Conservation (phyloP, 495 filamentous ascomycete genomes). For the Margaritispora aquatica region DNA sequence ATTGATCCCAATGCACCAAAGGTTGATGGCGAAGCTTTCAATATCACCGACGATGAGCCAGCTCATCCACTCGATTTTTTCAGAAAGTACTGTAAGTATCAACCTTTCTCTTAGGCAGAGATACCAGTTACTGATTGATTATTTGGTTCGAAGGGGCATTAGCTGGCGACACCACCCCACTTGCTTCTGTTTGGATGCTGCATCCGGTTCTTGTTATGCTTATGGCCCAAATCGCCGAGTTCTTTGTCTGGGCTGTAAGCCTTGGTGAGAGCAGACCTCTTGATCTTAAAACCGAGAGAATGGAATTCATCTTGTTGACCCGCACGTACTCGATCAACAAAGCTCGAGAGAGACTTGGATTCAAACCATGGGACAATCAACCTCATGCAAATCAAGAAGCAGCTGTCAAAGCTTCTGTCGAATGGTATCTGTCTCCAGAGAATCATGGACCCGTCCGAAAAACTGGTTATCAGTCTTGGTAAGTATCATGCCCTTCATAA, state of each 20-base stretch:
- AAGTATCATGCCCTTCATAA: neutral
- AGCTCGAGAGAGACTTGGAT: slow-evolving; percentile 9
- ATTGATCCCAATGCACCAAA: slow-evolving; percentile 34
- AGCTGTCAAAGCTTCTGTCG: slow-evolving; percentile 7
- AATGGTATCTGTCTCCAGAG: slow-evolving; percentile 8
- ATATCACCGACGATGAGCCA: slow-evolving; percentile 87
- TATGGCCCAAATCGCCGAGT: slow-evolving; percentile 10
- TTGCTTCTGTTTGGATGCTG: slow-evolving; percentile 10
- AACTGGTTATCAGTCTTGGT: slow-evolving; percentile 3
- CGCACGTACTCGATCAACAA: slow-evolving; percentile 14
- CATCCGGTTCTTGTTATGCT: slow-evolving; percentile 2
- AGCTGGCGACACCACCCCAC: slow-evolving; percentile 40
- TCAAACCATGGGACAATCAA: slow-evolving; percentile 10
- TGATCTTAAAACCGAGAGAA: slow-evolving; percentile 1
- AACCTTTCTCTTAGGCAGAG: neutral
- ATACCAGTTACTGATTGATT: neutral
- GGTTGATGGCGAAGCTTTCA: slow-evolving; percentile 90
- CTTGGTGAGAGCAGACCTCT: slow-evolving; percentile 5
- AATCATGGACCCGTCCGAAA: slow-evolving; percentile 10
- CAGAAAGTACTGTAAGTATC: slow-evolving; percentile 52
- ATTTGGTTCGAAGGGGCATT: slow-evolving; percentile 43
- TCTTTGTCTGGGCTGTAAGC: slow-evolving; percentile 5
- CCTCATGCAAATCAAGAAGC: slow-evolving; percentile 7
- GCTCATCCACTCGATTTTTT: slow-evolving; percentile 93
- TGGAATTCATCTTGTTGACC: slow-evolving; percentile 15